These are phyloP conservation scores for Boletus mariae DNA, from an alignment of 1,284 basidiomycete species.

Conservation along the genomic window DNA sequence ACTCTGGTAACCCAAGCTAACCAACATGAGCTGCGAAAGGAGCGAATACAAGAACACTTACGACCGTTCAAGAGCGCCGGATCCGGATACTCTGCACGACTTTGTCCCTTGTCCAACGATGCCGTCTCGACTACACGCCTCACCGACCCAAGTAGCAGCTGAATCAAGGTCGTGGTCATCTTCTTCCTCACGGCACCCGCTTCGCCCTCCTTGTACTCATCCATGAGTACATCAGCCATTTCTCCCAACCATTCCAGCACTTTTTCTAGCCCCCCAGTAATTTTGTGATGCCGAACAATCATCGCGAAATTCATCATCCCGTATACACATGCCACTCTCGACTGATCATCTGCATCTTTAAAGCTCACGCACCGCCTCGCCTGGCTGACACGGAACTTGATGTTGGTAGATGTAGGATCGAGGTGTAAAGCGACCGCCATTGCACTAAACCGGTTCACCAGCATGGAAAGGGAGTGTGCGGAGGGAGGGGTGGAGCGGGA, in stretches of 20 bases:
- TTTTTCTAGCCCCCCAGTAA: constrained; percentile 47
- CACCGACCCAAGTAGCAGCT: constrained; percentile 59
- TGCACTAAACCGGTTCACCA: constrained; percentile 84
- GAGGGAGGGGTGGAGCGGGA: constrained; percentile 53
- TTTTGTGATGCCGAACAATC: constrained; percentile 57
- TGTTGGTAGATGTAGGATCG: constrained; percentile 51
- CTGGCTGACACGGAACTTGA: constrained; percentile 54
- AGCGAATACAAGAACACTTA: constrained; percentile 35
- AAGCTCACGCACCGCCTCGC: constrained; percentile 72
- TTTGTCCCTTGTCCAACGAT: constrained; percentile 35
- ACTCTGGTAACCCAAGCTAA: constrained; percentile 63
- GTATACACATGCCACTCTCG: constrained; percentile 71
- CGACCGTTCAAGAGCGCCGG: constrained; percentile 56
- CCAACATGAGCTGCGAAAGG: constrained; percentile 9
- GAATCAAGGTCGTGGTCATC: constrained; percentile 36
- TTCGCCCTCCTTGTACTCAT: constrained; percentile 47
- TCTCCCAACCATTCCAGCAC: constrained; percentile 68
- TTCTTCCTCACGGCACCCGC: constrained; percentile 9
- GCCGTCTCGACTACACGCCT: constrained; percentile 58
- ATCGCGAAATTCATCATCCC: constrained; percentile 76
- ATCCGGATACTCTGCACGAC: constrained; percentile 57
- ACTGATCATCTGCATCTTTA: constrained; percentile 61
- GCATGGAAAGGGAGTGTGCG: constrained; percentile 65
- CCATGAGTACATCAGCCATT: constrained; percentile 55
- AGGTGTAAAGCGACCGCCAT: constrained; percentile 77